Conservation (phyloP, 371 early-diverging fungal species). For the Rhizopus microsporus region DNA sequence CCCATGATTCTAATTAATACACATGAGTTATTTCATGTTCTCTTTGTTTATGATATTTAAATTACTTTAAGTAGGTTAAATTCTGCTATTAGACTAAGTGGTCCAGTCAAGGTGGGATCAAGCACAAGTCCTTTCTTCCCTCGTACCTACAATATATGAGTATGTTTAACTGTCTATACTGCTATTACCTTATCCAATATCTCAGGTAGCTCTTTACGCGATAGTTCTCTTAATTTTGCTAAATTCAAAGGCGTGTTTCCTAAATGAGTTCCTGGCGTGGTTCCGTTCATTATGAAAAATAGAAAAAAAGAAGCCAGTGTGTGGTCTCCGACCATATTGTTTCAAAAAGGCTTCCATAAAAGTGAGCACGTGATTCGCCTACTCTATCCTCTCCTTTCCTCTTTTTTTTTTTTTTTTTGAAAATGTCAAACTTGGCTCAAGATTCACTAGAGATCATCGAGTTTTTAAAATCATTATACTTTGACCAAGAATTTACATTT, state of each 20-base stretch:
- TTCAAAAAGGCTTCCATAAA: too few relatives aligned
- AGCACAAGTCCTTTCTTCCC: conserved; percentile 89
- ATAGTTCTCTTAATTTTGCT: conserved; percentile 65
- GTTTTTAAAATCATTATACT: conserved; percentile 24
- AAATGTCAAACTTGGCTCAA: conserved; percentile 4
- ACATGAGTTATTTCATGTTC: not conserved
- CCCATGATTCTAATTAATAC: conserved; percentile 79
- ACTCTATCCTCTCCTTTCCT: not conserved
- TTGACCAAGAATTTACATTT: conserved; percentile 28
- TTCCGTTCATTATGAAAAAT: conserved; percentile 1
- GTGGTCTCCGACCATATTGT: not conserved
- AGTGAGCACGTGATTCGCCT: too few relatives aligned
- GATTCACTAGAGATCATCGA: conserved; percentile 24
- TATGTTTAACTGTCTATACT: not conserved
- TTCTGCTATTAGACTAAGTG: conserved; percentile 85
- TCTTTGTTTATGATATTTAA: not conserved
- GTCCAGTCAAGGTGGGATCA: conserved; percentile 82
- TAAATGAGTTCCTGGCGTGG: conserved; percentile 37
- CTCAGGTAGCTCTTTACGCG: conserved; percentile 70
- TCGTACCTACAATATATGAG: conserved; percentile 61
- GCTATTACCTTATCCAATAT: conserved; percentile 73
- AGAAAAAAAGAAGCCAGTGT: not conserved
- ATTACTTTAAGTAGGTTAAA: conserved; percentile 79
- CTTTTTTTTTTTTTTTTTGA: not conserved
- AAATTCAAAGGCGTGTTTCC: conserved; percentile 58